A percentile compares a stretch with the other conserved stretches of the same genome.
These are phyloP conservation scores for Kentomonas sorsogonicus DNA, from an alignment of 208 protist genomes.

Conservation along the genomic window DNA sequence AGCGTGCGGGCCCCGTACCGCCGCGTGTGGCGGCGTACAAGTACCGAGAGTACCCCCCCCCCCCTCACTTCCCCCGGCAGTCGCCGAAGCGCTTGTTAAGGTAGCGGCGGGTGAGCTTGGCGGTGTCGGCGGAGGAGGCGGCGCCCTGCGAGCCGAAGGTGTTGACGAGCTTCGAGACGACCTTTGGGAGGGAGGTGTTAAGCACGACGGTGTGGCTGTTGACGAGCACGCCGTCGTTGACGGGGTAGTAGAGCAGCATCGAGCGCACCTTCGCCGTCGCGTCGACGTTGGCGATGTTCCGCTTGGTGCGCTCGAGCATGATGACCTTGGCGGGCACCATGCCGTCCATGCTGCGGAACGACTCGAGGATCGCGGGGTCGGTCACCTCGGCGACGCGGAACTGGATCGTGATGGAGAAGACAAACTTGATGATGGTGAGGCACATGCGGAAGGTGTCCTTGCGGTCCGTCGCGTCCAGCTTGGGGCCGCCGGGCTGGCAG, in stretches of 20 bases:
- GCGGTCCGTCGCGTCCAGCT: conserved; percentile 47
- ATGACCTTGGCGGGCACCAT: conserved; percentile 71
- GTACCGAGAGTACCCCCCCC: no score
- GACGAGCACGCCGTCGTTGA: conserved; percentile 79
- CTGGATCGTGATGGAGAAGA: conserved; percentile 85
- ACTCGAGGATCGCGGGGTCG: conserved; percentile 40
- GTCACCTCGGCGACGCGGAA: conserved; percentile 81
- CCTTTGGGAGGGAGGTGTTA: conserved; percentile 75
- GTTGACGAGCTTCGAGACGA: conserved; percentile 74
- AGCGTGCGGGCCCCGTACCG: no score
- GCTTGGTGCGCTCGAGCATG: conserved; percentile 87
- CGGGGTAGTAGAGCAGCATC: conserved; percentile 81
- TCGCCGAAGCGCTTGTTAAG: conserved; percentile 60
- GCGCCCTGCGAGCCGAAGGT: conserved; percentile 77
- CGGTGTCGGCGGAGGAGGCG: conserved; percentile 61
- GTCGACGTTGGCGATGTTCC: conserved; percentile 65
- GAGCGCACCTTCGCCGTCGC: conserved; percentile 85
- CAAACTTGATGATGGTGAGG: conserved; percentile 69
- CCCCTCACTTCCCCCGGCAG: no score
- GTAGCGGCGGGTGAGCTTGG: conserved; percentile 73
- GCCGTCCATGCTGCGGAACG: conserved; percentile 55
- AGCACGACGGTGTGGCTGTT: conserved; percentile 79
- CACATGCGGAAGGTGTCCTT: conserved; percentile 73
- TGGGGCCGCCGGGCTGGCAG: conserved; percentile 71
- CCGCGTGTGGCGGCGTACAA: no score